Percentiles rank a stretch among this genome's conserved stretches.
These are phyloP conservation scores for Lentinula detonsa DNA, from an alignment of 768 basidiomycete genomes.

Conservation along the genomic window DNA sequence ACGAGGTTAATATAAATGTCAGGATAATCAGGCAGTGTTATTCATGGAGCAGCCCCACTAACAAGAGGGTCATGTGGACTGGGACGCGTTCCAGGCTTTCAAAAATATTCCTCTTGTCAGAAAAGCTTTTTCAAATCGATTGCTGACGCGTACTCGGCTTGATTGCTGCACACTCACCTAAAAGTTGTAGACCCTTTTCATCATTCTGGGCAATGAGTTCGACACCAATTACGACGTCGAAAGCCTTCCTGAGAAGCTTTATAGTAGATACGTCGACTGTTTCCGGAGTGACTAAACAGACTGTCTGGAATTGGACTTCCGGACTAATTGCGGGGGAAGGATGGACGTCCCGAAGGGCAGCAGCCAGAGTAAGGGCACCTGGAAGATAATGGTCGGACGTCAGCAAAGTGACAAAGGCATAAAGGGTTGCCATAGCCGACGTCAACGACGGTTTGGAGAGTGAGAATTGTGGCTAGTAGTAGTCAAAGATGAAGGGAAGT, in stretches of 20 bases:
- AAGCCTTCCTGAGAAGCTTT: slow-evolving; percentile 73
- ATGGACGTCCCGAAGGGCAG: slow-evolving; percentile 80
- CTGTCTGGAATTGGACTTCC: slow-evolving; percentile 68
- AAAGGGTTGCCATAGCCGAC: slow-evolving; percentile 51
- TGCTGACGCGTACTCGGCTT: slow-evolving; percentile 14
- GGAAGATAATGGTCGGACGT: slow-evolving; percentile 92
- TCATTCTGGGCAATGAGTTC: slow-evolving; percentile 77
- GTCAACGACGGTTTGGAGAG: slow-evolving; percentile 14
- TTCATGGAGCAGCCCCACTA: slow-evolving; percentile 1
- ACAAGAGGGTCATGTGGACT: slow-evolving; percentile 6
- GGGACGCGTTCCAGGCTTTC: slow-evolving; percentile 10
- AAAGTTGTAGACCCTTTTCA: slow-evolving; percentile 60
- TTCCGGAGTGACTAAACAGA: slow-evolving; percentile 93
- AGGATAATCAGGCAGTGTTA: slow-evolving; percentile 9
- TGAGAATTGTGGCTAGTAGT: slow-evolving; percentile 13
- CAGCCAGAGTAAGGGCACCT: slow-evolving; percentile 82
- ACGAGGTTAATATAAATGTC: slow-evolving; percentile 2
- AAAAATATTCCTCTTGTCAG: neutral
- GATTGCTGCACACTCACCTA: slow-evolving; percentile 54
- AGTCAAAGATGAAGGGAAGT: slow-evolving; percentile 1
- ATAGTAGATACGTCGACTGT: slow-evolving; percentile 81
- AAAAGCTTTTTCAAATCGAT: slow-evolving; percentile 10
- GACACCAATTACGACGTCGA: slow-evolving; percentile 85
- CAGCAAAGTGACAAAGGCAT: slow-evolving; percentile 88
- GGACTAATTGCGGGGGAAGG: slow-evolving; percentile 48